Conservation (phyloP, 345 rosid species). For the Brassica rapa region DNA sequence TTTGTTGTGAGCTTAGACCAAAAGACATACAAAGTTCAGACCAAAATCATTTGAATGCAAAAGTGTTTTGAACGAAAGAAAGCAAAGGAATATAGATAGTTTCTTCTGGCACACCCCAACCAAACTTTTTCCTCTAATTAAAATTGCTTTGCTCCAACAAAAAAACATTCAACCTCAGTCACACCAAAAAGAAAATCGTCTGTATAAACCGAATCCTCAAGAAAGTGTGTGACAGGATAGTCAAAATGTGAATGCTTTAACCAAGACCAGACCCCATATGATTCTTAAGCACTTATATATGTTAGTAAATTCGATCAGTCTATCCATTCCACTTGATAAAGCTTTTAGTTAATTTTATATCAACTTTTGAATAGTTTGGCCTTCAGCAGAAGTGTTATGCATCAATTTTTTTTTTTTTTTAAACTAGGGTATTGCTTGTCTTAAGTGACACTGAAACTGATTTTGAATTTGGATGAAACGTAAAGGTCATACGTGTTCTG, state of each 20-base stretch:
- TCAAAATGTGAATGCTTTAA: conserved; percentile 37
- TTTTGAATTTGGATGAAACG: conserved; percentile 24
- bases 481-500: conserved; percentile 6
- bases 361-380: conserved; percentile 7
- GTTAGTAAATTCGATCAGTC: conserved; percentile 3
- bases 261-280: conserved; percentile 32
- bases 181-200: not conserved
- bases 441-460: conserved; percentile 13
- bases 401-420: not conserved
- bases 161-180: conserved; percentile 2
- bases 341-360: not conserved
- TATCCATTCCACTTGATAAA: conserved; percentile 9
- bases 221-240: conserved; percentile 37
- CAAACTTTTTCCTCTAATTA: conserved; percentile 9
- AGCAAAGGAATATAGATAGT: conserved; percentile 31
- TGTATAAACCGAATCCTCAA: conserved; percentile 24
- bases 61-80: conserved; percentile 31
- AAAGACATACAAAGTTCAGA: conserved; percentile 28
- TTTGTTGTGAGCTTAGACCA: conserved; percentile 13
- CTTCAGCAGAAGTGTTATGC: conserved; percentile 4
- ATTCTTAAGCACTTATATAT: conserved; percentile 25
- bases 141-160: conserved; percentile 22
- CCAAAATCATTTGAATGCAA: conserved; percentile 33
- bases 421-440: not conserved
- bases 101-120: conserved; percentile 33